Evolutionary conservation across 2,329 filamentous ascomycete species (phyloP), one percentile per base, ranked within the genome.

Genomic region (Monilinia aucupariae): DNA sequence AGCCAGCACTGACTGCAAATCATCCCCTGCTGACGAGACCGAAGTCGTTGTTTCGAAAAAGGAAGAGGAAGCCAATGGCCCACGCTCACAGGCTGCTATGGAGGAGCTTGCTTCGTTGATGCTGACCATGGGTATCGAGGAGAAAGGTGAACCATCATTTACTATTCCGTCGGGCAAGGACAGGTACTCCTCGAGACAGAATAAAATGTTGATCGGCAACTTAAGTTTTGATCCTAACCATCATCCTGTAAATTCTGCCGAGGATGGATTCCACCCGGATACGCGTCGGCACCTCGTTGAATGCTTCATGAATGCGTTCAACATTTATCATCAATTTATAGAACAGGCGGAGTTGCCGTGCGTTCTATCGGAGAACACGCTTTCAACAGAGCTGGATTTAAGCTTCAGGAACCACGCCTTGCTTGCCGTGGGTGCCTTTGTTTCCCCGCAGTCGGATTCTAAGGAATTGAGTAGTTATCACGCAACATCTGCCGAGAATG

Each of bases 271-370:
- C 17, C 25, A 30, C 17, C 13, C 25, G 4, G 25, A 55, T 27
- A 43, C 22, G 8, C 22, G 22, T 41, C 39, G 9, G 12, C 37
- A 55, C 10, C 15, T 55, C 10, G 37, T 55, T 30, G 52, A 55
- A 32, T 43, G 37, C 30, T 55, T 43, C 17, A 43, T 30, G 52
- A 41, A 25, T 43, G 17, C 25, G 13, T 55, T 55, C 52, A 55
- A 55, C 43, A n/a, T 55, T 5, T 55, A 30, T n/a, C 52, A 55
- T 55, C 52, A 55, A 8, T 55, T 55, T 22, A n/a, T 55, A 55
- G 52, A 55, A 55, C 37, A 55, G n/a, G 37, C 9, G 30, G 37
- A 55, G 37, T 8, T 55, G 17, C 37, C 39, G 4, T 43, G 9
- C 17, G 20, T 55, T 43, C 17, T 55, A 15, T 43, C n/a, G 17